Conservation (phyloP, 352 stramenopile species). For the Pythium aphanidermatum region DNA sequence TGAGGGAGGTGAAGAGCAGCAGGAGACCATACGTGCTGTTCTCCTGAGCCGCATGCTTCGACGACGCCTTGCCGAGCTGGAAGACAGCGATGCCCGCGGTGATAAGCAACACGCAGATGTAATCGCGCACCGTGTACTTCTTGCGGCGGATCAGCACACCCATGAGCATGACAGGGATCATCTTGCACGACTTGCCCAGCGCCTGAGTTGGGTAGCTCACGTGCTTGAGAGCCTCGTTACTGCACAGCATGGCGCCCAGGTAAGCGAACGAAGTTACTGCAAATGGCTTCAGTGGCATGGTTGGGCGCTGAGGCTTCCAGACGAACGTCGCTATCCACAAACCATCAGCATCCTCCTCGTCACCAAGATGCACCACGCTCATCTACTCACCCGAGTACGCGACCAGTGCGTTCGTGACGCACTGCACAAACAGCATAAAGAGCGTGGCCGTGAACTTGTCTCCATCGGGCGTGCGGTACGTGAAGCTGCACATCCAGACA, state of each 20-base stretch:
- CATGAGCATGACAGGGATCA: conserved; percentile 97
- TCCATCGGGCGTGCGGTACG: conserved; percentile 72
- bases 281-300: conserved; percentile 75
- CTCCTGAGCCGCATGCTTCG: conserved; percentile 71
- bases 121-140: conserved; percentile 86
- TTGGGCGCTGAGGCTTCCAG: conserved; percentile 64
- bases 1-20: conserved; percentile 90
- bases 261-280: conserved; percentile 87
- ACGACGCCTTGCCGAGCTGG: conserved; percentile 77
- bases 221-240: conserved; percentile 91
- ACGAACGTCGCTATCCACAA: conserved; percentile 56
- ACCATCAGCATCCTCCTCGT: neutral
- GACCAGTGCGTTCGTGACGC: conserved; percentile 84
- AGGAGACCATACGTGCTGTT: conserved; percentile 88
- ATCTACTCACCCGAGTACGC: conserved; percentile 70
- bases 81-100: conserved; percentile 88
- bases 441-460: conserved; percentile 89
- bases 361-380: neutral
- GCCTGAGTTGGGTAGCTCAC: conserved; percentile 97
- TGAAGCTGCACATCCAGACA: conserved; percentile 45
- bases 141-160: conserved; percentile 90
- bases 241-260: conserved; percentile 89
- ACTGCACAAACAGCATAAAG: conserved; percentile 92
- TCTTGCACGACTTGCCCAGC: conserved; percentile 99
- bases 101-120: conserved; percentile 89